Percentiles rank a stretch among this genome's conserved stretches.
These are phyloP conservation scores for Penicillium subrubescens DNA, from an alignment of 495 filamentous ascomycete genomes.

Conservation along the genomic window DNA sequence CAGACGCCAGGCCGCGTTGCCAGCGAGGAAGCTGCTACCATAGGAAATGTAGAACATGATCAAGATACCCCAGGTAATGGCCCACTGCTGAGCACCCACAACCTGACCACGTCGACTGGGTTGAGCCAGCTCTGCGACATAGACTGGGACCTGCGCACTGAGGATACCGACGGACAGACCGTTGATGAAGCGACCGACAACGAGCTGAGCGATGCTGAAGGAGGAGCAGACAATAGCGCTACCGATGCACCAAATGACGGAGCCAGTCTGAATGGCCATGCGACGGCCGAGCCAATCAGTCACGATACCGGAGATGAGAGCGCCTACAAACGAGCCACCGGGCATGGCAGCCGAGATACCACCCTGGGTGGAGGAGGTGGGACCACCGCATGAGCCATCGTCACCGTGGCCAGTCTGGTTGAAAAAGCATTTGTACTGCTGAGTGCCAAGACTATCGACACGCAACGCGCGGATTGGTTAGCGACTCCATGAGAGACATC, in stretches of 20 bases:
- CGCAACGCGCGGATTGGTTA: not conserved
- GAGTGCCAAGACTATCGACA: slow-evolving; percentile 35
- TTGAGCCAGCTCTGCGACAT: slow-evolving; percentile 71
- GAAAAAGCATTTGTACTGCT: slow-evolving; percentile 64
- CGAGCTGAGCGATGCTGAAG: slow-evolving; percentile 71
- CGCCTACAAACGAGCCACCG: slow-evolving; percentile 69
- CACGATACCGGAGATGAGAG: slow-evolving; percentile 63
- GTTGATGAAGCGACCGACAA: slow-evolving; percentile 74
- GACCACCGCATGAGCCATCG: slow-evolving; percentile 45
- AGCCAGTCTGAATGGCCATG: slow-evolving; percentile 61
- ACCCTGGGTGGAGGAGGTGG: slow-evolving; percentile 51
- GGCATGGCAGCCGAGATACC: slow-evolving; percentile 71
- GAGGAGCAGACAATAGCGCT: slow-evolving; percentile 68
- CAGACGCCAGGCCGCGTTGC: slow-evolving; percentile 61
- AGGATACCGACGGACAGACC: slow-evolving; percentile 74
- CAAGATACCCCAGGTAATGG: slow-evolving; percentile 76
- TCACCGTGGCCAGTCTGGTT: slow-evolving; percentile 45
- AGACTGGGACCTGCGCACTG: slow-evolving; percentile 76
- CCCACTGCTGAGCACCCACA: slow-evolving; percentile 72
- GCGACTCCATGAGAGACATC: not conserved
- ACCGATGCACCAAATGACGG: slow-evolving; percentile 65
- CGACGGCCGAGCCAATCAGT: slow-evolving; percentile 69
- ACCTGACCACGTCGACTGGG: slow-evolving; percentile 71
- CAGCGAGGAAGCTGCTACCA: slow-evolving; percentile 62
- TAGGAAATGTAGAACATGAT: slow-evolving; percentile 66